A percentile compares a stretch with the other conserved stretches of the same genome.
Evolutionary conservation across 177 flowering plant genomes (phyloP).

Genomic region (Telopea speciosissima): DNA sequence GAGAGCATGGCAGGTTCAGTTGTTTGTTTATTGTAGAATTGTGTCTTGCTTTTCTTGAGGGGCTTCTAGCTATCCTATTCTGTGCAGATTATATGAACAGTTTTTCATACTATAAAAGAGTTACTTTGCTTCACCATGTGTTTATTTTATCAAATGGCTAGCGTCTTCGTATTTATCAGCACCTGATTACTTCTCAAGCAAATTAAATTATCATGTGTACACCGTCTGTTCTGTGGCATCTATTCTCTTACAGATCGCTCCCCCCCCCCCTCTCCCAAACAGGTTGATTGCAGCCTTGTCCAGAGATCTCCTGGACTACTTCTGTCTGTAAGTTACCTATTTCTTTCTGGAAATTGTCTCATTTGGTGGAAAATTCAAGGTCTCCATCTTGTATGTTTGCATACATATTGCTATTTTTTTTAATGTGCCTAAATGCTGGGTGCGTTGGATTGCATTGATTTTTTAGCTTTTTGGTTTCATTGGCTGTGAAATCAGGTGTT

Average conservation of each 20-base stretch:
- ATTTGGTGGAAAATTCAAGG: neutral
- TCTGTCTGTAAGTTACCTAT: constrained; percentile 61
- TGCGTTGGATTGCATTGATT: neutral
- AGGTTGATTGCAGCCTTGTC: constrained; percentile 87
- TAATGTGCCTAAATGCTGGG: neutral
- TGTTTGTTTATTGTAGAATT: too few relatives aligned
- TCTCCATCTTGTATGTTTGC: neutral
- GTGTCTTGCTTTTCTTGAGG: too few relatives aligned
- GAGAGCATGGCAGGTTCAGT: too few relatives aligned
- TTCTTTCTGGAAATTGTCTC: constrained; percentile 2
- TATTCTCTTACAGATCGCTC: neutral
- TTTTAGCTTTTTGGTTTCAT: neutral
- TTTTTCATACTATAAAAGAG: too few relatives aligned
- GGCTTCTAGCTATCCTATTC: too few relatives aligned
- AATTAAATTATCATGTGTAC: too few relatives aligned
- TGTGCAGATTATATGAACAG: too few relatives aligned
- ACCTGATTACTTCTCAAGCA: too few relatives aligned
- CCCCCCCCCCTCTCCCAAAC: constrained; percentile 2
- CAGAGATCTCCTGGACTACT: constrained; percentile 81
- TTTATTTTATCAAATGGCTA: neutral
- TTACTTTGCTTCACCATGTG: neutral
- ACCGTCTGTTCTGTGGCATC: neutral
- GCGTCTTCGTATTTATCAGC: too few relatives aligned
- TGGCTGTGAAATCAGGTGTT: neutral
- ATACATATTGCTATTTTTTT: neutral